phyloP scores from a whole-genome alignment of 495 filamentous ascomycete species.

The Aspergillus asperescens region DNA sequence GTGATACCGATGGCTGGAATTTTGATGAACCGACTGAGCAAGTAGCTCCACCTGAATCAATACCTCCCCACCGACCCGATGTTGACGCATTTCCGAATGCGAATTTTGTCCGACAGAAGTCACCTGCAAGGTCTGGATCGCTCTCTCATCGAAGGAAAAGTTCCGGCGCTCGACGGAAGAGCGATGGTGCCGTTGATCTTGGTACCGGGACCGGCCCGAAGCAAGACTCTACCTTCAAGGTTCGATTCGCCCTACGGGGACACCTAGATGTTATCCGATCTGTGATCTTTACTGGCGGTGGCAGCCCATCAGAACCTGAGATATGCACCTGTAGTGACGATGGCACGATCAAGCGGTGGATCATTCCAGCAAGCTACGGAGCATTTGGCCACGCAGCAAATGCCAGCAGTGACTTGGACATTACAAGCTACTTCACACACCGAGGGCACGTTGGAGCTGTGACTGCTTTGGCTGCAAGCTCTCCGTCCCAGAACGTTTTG shows the following conservation, averaged over 20 bases:
- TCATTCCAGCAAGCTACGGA: constrained; percentile 75
- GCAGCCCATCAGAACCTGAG: constrained; percentile 89
- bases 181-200: constrained; percentile 48
- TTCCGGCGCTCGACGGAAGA: constrained; percentile 62
- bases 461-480: constrained; percentile 79
- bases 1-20: constrained; percentile 80
- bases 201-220: constrained; percentile 31
- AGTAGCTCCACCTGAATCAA: constrained; percentile 43
- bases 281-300: constrained; percentile 92
- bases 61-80: constrained; percentile 64
- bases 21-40: constrained; percentile 65
- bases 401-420: constrained; percentile 72
- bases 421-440: constrained; percentile 89
- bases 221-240: constrained; percentile 74
- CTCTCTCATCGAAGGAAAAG: constrained; percentile 75
- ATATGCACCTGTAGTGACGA: constrained; percentile 96
- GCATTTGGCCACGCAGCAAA: constrained; percentile 48
- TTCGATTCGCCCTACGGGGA: constrained; percentile 84
- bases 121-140: constrained; percentile 62
- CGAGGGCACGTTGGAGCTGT: constrained; percentile 89
- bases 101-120: constrained; percentile 69
- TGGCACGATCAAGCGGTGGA: constrained; percentile 92
- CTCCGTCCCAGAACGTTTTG: constrained; percentile 75
- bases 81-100: constrained; percentile 81
- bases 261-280: constrained; percentile 91